These are phyloP conservation scores for Cocos nucifera DNA, from an alignment of 176 grass and related monocot species.

Conservation along the genomic window DNA sequence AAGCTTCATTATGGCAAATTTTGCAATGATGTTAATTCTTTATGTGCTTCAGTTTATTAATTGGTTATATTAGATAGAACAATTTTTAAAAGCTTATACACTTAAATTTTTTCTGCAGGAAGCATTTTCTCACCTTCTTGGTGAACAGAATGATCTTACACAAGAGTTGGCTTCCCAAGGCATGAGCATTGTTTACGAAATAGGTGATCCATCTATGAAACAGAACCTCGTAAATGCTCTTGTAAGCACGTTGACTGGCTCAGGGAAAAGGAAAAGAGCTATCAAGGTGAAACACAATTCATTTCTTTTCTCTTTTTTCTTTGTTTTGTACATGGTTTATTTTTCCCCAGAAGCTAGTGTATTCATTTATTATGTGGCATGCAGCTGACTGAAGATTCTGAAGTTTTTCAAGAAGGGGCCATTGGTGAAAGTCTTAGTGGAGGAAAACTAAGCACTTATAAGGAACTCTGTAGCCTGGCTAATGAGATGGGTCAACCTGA, in stretches of 20 bases:
- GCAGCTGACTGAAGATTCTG: conserved; percentile 93
- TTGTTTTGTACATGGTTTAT: conserved; percentile 14
- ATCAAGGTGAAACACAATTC: conserved; percentile 49
- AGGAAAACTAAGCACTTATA: conserved; percentile 91
- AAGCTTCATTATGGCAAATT: too few species aligned
- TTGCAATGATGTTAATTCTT: too few species aligned
- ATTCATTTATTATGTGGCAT: conserved; percentile 7
- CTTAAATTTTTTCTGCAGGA: conserved; percentile 49
- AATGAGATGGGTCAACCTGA: conserved; percentile 98
- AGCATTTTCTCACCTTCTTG: conserved; percentile 86
- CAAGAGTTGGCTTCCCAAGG: conserved; percentile 99
- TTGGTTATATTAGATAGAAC: too few species aligned
- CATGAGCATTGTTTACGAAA: conserved; percentile 98
- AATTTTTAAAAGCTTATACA: too few species aligned
- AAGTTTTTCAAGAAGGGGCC: conserved; percentile 93
- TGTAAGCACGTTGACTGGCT: conserved; percentile 76
- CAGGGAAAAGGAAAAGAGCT: conserved; percentile 86
- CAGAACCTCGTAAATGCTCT: conserved; percentile 78
- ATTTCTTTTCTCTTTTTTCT: conserved; percentile 5
- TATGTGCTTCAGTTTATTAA: too few species aligned
- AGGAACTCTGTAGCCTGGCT: conserved; percentile 86
- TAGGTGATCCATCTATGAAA: conserved; percentile 93
- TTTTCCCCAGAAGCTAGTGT: background rate
- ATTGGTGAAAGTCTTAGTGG: conserved; percentile 75
- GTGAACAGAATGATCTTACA: conserved; percentile 92